These are phyloP conservation scores for Erigeron philadelphicus DNA, from an alignment of 140 eudicot species.

Conservation along the genomic window DNA sequence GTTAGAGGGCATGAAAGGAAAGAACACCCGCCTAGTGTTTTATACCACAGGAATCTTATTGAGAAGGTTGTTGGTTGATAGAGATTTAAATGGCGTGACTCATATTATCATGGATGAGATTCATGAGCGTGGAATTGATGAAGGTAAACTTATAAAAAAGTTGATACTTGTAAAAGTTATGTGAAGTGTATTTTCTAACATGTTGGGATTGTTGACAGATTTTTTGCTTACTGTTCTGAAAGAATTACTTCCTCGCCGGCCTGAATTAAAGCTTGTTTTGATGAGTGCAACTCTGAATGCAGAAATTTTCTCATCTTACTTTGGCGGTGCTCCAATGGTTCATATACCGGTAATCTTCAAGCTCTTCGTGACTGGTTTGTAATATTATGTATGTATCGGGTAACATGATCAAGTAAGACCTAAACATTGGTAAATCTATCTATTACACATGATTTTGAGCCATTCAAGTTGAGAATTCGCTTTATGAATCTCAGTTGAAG, in stretches of 20 bases:
- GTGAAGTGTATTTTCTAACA: slow-evolving; percentile 20
- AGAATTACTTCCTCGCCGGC: slow-evolving; percentile 70
- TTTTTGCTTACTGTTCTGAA: slow-evolving; percentile 70
- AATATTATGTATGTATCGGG: not conserved
- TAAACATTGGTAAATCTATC: too few relatives aligned
- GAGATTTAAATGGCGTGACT: slow-evolving; percentile 67
- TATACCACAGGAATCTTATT: slow-evolving; percentile 80
- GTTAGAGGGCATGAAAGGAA: slow-evolving; percentile 84
- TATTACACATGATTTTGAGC: too few relatives aligned
- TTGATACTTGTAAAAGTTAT: not conserved
- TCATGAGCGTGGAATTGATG: slow-evolving; percentile 95
- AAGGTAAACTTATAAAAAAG: slow-evolving; percentile 41
- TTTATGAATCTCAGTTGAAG: too few relatives aligned
- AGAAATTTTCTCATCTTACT: slow-evolving; percentile 71
- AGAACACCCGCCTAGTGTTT: slow-evolving; percentile 71
- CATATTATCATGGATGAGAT: slow-evolving; percentile 87
- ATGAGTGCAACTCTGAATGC: slow-evolving; percentile 90
- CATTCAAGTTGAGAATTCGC: too few relatives aligned
- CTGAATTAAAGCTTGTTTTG: slow-evolving; percentile 64
- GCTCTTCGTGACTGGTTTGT: not conserved
- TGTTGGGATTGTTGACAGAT: slow-evolving; percentile 35
- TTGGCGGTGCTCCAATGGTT: slow-evolving; percentile 61
- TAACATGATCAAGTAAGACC: too few relatives aligned
- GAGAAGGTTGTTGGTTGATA: slow-evolving; percentile 73
- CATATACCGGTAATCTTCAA: slow-evolving; percentile 51